Evolutionary conservation across 1,284 basidiomycete species (phyloP).

Genomic region (Irpex sp.): DNA sequence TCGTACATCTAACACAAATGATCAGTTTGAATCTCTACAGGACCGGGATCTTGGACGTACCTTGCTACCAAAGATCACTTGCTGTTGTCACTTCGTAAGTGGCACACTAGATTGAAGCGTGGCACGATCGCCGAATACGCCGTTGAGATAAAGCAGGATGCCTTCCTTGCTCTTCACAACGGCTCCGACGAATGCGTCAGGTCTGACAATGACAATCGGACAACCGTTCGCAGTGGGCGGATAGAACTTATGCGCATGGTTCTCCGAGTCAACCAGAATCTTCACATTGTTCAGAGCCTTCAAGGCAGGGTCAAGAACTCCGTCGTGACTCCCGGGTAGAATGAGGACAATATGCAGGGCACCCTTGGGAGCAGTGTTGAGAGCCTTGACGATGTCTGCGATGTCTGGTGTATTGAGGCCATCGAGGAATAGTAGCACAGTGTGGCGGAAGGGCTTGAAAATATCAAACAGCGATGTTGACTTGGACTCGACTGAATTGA

Average conservation of each 20-base stretch:
- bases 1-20: no score
- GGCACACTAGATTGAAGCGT: no score
- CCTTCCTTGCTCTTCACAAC: neutral
- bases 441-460: neutral
- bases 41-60: no score
- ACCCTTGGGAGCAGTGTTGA: neutral
- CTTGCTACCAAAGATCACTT: no score
- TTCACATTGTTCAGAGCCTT: neutral
- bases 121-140: neutral
- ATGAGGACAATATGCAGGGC: neutral
- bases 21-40: no score
- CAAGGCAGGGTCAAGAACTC: no score
- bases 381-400: neutral
- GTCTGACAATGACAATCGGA: conserved; percentile 1
- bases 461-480: conserved; percentile 1
- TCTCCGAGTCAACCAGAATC: neutral
- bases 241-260: neutral
- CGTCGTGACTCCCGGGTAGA: neutral
- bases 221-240: neutral
- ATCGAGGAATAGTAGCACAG: conserved; percentile 1
- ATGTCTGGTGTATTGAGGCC: neutral
- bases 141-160: neutral
- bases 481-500: neutral
- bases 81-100: no score
- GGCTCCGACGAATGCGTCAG: conserved; percentile 3